Percentiles rank a stretch among this genome's conserved stretches.
phyloP scores from a whole-genome alignment of 1,284 basidiomycete species.

The Irpex sp. region DNA sequence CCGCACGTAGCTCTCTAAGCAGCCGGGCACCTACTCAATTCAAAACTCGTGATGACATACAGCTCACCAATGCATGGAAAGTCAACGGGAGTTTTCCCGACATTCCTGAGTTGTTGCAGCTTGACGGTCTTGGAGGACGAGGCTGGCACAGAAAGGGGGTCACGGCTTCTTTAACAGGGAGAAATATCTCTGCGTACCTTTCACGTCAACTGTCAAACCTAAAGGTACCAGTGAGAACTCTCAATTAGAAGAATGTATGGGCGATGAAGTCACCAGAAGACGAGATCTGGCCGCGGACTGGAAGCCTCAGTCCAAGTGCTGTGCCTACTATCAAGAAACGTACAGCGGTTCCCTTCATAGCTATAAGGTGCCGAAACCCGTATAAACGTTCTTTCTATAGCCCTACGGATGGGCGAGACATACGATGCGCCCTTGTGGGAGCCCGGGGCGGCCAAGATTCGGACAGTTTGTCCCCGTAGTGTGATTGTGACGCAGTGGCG shows the following conservation, averaged over 20 bases:
- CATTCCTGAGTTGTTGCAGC: too few species aligned
- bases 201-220: not conserved
- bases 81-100: too few species aligned
- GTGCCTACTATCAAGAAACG: not conserved
- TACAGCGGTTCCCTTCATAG: not conserved
- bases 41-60: too few species aligned
- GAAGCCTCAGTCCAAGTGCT: not conserved
- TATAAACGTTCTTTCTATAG: too few species aligned
- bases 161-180: too few species aligned
- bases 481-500: not conserved
- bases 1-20: too few species aligned
- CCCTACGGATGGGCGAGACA: not conserved
- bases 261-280: not conserved
- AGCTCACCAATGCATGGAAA: too few species aligned
- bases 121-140: too few species aligned
- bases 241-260: not conserved
- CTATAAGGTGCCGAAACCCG: not conserved
- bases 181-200: not conserved
- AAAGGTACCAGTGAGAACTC: not conserved
- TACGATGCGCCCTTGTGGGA: not conserved
- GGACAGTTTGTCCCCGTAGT: not conserved
- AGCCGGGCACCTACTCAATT: too few species aligned
- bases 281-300: not conserved
- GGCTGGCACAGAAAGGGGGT: too few species aligned
- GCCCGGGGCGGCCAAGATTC: not conserved